These are phyloP conservation scores for Candida sojae DNA, from an alignment of 1,139 yeast species.

Conservation along the genomic window DNA sequence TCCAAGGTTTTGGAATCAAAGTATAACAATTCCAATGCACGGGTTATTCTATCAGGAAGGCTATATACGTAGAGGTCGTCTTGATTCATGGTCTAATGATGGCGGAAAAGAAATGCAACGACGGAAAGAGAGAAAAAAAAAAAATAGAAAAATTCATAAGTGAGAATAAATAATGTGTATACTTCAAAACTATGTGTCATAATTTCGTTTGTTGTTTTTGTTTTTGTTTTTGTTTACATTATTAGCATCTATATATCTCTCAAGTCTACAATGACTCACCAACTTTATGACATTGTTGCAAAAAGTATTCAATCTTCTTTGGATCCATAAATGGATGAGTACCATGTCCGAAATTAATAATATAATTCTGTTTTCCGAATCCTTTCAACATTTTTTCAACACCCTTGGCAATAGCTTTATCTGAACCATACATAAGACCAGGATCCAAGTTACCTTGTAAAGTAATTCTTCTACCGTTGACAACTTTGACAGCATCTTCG, in stretches of 20 bases:
- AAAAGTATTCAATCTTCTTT: slow-evolving; percentile 78
- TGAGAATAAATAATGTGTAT: background rate
- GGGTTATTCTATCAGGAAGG: slow-evolving; percentile 41
- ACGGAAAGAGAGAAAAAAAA: background rate
- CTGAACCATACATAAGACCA: slow-evolving; percentile 88
- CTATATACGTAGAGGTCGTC: slow-evolving; percentile 57
- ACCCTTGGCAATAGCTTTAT: slow-evolving; percentile 74
- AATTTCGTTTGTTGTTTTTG: background rate
- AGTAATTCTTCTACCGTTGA: slow-evolving; percentile 72
- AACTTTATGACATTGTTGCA: slow-evolving; percentile 82
- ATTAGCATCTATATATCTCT: slow-evolving; percentile 8
- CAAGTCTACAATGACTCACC: slow-evolving; percentile 36
- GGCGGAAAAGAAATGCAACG: background rate
- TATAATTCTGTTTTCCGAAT: slow-evolving; percentile 87
- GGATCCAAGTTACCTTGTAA: slow-evolving; percentile 97
- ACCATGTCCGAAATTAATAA: slow-evolving; percentile 95
- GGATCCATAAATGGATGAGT: slow-evolving; percentile 98
- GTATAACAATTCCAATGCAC: slow-evolving; percentile 53
- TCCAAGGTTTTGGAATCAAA: slow-evolving; percentile 52
- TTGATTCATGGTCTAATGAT: slow-evolving; percentile 6
- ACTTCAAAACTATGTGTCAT: background rate
- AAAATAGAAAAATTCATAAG: slow-evolving; percentile 7
- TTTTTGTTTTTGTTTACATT: background rate
- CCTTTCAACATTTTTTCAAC: slow-evolving; percentile 87
- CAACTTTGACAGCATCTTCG: slow-evolving; percentile 77